These are phyloP conservation scores for Rhypophila decipiens DNA, from an alignment of 495 filamentous ascomycete species.

Conservation along the genomic window DNA sequence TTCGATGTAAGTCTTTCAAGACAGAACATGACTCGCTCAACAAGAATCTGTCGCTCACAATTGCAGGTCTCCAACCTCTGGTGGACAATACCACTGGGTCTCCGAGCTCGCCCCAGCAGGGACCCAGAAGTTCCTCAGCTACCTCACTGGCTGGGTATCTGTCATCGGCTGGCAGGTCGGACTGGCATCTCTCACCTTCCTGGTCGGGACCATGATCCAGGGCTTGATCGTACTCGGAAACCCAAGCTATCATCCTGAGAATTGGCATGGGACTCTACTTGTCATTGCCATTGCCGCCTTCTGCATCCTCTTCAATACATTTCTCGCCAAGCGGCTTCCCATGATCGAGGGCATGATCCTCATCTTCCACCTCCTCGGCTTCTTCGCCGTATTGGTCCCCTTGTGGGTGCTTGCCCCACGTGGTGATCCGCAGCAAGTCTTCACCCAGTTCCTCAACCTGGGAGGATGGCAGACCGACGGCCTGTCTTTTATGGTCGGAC, in stretches of 20 bases:
- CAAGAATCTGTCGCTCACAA: not conserved
- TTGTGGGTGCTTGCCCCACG: slow-evolving; percentile 50
- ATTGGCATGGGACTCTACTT: slow-evolving; percentile 57
- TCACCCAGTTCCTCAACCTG: slow-evolving; percentile 47
- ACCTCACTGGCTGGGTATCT: slow-evolving; percentile 54
- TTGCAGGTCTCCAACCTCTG: slow-evolving; percentile 10
- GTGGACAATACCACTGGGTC: slow-evolving; percentile 46
- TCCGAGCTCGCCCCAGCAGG: slow-evolving; percentile 50
- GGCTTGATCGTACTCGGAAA: slow-evolving; percentile 52
- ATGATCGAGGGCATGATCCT: slow-evolving; percentile 54
- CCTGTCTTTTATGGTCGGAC: slow-evolving; percentile 44
- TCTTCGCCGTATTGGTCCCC: slow-evolving; percentile 58
- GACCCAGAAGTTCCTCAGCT: slow-evolving; percentile 53
- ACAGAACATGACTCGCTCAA: not conserved
- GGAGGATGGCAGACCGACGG: slow-evolving; percentile 50
- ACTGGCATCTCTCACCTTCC: slow-evolving; percentile 48
- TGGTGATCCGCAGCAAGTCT: slow-evolving; percentile 40
- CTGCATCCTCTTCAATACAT: slow-evolving; percentile 53
- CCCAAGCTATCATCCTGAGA: slow-evolving; percentile 39
- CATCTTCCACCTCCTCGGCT: slow-evolving; percentile 54
- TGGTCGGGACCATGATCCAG: slow-evolving; percentile 56
- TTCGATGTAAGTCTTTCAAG: slow-evolving; percentile 19
- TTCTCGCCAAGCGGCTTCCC: slow-evolving; percentile 47
- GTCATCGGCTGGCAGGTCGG: slow-evolving; percentile 56
- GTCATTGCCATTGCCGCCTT: slow-evolving; percentile 47